Percentiles rank a stretch among this genome's conserved stretches.
Conservation (phyloP, 106 monocot species). For the Dendrobium officinale region DNA sequence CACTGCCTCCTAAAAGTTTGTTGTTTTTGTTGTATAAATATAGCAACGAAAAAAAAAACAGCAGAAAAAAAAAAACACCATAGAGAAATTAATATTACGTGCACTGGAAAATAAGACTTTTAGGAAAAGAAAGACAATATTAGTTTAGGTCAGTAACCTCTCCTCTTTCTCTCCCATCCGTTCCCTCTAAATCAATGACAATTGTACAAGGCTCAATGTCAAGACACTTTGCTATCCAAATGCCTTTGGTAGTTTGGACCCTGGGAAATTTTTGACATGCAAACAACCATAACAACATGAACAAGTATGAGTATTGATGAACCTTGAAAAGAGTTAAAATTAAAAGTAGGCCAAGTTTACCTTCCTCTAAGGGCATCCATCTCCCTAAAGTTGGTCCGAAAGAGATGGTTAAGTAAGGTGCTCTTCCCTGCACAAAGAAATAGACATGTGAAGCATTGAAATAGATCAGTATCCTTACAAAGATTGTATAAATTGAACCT, state of each 20-base stretch:
- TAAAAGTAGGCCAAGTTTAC: constrained; percentile 20
- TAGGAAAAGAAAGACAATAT: too few relatives aligned
- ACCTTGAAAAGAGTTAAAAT: too few relatives aligned
- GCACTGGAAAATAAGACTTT: too few relatives aligned
- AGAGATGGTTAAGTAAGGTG: constrained; percentile 84
- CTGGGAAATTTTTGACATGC: constrained; percentile 14
- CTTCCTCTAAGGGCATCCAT: constrained; percentile 91
- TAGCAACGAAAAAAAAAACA: too few relatives aligned
- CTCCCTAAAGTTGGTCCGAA: constrained; percentile 76
- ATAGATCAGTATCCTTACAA: too few relatives aligned
- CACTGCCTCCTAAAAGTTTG: too few relatives aligned
- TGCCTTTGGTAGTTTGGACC: constrained; percentile 81
- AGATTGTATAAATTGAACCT: not conserved
- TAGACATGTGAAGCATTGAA: too few relatives aligned
- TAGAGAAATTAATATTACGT: too few relatives aligned
- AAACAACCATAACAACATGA: not conserved
- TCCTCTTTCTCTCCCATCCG: constrained; percentile 93
- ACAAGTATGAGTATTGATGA: not conserved
- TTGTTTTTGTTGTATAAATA: too few relatives aligned
- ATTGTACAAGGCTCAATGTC: constrained; percentile 73
- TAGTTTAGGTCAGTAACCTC: constrained; percentile 34
- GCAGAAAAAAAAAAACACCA: too few relatives aligned
- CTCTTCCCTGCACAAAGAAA: constrained; percentile 67
- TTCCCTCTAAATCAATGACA: constrained; percentile 83
- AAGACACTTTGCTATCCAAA: constrained; percentile 70